Percentiles rank a stretch among this genome's conserved stretches.
phyloP scores from a whole-genome alignment of 1,284 basidiomycete genomes.

The Rhodotorula sp. region DNA sequence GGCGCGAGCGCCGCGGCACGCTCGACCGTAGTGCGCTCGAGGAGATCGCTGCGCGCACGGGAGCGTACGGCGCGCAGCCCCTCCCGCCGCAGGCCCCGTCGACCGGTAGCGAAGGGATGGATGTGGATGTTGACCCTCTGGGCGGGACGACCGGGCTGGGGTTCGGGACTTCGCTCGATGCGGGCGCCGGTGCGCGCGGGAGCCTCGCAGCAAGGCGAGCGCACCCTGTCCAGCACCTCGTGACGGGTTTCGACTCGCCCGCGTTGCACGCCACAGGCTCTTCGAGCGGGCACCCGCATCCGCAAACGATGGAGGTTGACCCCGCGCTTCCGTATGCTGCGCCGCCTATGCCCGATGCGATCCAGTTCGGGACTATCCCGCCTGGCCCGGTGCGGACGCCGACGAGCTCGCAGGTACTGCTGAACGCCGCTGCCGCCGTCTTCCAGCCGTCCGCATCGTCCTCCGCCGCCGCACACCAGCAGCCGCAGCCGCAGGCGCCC shows the following conservation, averaged over 20 bases:
- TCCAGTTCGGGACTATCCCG: neutral
- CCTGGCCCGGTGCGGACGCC: neutral
- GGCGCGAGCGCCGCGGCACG: conserved; percentile 29
- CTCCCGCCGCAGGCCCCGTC: neutral
- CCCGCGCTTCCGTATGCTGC: neutral
- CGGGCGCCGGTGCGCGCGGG: neutral
- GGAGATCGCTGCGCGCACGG: conserved; percentile 26
- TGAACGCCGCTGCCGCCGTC: neutral
- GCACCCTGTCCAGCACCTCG: neutral
- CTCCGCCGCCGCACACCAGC: neutral
- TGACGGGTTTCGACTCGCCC: neutral
- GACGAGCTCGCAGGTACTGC: neutral
- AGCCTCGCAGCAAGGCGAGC: neutral
- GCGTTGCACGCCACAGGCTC: no score
- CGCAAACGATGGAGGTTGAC: neutral
- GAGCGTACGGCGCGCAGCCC: conserved; percentile 18
- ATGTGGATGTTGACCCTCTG: neutral
- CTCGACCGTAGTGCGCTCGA: conserved; percentile 17
- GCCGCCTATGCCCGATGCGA: neutral
- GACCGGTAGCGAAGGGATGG: neutral
- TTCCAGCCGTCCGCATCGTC: neutral
- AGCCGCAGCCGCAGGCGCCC: neutral
- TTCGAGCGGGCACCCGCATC: neutral
- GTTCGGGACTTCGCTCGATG: neutral
- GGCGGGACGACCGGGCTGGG: neutral